phyloP scores from a whole-genome alignment of 768 basidiomycete genomes.

The Lepiota subincarnata region DNA sequence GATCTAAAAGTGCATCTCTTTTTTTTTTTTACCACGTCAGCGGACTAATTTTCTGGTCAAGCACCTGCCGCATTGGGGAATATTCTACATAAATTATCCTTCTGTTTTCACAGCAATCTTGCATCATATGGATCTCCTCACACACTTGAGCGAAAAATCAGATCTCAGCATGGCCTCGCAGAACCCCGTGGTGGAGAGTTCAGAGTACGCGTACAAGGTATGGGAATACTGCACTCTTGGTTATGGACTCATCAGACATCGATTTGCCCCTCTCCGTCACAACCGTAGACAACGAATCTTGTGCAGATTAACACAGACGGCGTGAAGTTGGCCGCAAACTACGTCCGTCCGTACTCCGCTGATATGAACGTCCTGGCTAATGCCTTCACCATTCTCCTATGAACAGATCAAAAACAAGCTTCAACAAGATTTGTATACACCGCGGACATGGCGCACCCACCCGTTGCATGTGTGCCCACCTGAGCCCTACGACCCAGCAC shows the following conservation, averaged over 20 bases:
- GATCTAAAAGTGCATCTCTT: conserved; percentile 12
- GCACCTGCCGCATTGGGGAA: neutral
- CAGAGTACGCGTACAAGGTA: conserved; percentile 57
- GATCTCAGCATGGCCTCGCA: conserved; percentile 14
- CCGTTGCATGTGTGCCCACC: conserved; percentile 70
- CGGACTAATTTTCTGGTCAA: conserved; percentile 2
- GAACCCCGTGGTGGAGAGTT: conserved; percentile 60
- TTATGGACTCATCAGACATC: neutral
- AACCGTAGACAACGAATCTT: conserved; percentile 54
- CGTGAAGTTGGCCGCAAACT: conserved; percentile 61
- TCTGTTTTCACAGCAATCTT: no score
- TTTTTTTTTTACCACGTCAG: neutral
- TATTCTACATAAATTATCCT: conserved; percentile 1
- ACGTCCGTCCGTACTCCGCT: conserved; percentile 37
- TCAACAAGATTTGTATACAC: conserved; percentile 61
- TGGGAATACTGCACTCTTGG: conserved; percentile 12
- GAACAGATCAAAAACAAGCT: conserved; percentile 60
- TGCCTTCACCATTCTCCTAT: neutral
- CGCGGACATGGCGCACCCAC: conserved; percentile 78
- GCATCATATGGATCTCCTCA: no score
- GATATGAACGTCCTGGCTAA: conserved; percentile 1
- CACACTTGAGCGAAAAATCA: conserved; percentile 23
- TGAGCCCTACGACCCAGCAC: conserved; percentile 51
- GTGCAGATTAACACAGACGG: conserved; percentile 58
- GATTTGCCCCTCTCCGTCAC: neutral